phyloP scores from a whole-genome alignment of 495 filamentous ascomycete species.

The Paragyromitra xinjiangensis region DNA sequence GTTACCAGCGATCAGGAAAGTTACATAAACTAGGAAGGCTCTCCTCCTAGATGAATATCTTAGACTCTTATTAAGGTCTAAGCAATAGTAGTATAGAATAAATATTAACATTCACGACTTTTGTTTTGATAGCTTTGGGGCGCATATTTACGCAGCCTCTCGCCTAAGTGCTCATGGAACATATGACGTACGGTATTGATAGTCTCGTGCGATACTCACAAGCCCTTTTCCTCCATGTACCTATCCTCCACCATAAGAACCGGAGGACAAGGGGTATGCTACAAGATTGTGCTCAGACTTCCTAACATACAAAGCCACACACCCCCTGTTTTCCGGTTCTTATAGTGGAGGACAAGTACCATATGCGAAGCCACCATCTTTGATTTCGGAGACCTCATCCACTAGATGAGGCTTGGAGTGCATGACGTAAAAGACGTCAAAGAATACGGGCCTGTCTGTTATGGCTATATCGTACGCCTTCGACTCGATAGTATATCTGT shows the following conservation, averaged over 20 bases:
- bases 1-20: not conserved
- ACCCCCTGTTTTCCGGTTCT: too few species aligned
- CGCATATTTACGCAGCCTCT: slow-evolving; percentile 21
- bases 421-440: slow-evolving; percentile 22
- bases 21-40: not conserved
- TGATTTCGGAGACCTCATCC: slow-evolving; percentile 34
- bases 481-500: too few species aligned
- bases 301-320: too few species aligned
- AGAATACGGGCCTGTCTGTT: slow-evolving; percentile 7
- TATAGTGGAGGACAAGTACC: slow-evolving; percentile 36
- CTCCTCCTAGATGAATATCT: not conserved
- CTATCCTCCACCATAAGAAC: too few species aligned
- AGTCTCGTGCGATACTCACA: slow-evolving; percentile 59
- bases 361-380: slow-evolving; percentile 60
- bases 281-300: too few species aligned
- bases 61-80: not conserved
- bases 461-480: not conserved
- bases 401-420: slow-evolving; percentile 38
- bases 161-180: slow-evolving; percentile 58
- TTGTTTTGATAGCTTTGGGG: not conserved
- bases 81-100: not conserved
- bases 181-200: slow-evolving; percentile 57
- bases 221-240: slow-evolving; percentile 63
- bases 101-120: slow-evolving; percentile 2
- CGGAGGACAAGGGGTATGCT: too few species aligned